Base-by-base conservation (phyloP, 495 filamentous ascomycete genomes). In the Sphaerosporella brunnea region DNA sequence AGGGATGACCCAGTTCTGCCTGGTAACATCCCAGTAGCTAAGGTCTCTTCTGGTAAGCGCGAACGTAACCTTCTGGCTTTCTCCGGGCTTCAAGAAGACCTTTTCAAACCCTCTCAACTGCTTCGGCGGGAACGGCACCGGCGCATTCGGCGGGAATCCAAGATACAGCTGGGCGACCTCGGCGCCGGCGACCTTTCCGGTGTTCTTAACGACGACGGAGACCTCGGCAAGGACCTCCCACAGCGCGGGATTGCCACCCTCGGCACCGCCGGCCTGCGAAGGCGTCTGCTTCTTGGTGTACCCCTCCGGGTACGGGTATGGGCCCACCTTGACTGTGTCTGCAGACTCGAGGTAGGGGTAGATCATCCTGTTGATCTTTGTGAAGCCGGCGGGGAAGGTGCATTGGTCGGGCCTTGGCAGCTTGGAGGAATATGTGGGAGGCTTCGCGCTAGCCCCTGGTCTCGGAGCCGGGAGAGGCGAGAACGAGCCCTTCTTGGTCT, bases 101-200 rank as follows among this genome's bases (percentile, higher is more conserved):
- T 93, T 94, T 44, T 75, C 75, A 55, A 93, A 94, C 32, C 76
- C 82, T 0, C 88, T 65, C n/a, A 96, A 73, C 35, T 88, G 83
- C 7, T 78, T 68, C 0, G 88, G 88, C 56, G 88, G 35, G 16
- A 37, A 37, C 8, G 35, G 53, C 51, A 56, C 53, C 10, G 50
- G 57, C 26, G 51, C 58, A 47, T 51, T 56, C 5, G 53, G 21
- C 1, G 56, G 56, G 41, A 59, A 59, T 20, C 53, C 43, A 16
- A 59, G 36, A 32, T 58, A 56, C 21, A 58, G 43, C 67, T 97
- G 90, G 2, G 80, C 73, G 26, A 96, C 75, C 62, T 88, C 66
- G 56, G 81, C 74, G 2, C 84, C 86, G 1, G 67, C 57, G 1
- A 80, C 68, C 2, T 38, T 13, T 15, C 84, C 86, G 0, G 71